Conservation (phyloP, 768 basidiomycete genomes). For the Inosperma sp. region DNA sequence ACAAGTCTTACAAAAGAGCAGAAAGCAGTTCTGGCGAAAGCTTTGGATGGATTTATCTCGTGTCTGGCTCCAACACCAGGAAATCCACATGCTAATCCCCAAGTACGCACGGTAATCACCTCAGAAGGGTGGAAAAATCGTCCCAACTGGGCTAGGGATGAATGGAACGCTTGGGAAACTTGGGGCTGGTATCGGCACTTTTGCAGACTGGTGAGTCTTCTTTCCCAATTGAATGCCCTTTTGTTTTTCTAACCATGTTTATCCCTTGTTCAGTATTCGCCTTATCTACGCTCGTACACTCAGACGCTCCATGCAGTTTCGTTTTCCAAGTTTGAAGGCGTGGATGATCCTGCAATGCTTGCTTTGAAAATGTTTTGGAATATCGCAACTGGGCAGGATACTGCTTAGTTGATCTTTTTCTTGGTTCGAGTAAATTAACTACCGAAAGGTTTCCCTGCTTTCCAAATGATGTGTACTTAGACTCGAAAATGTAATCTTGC, state of each 20-base stretch:
- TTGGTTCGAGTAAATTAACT: background rate
- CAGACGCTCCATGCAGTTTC: slow-evolving; percentile 68
- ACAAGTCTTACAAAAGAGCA: slow-evolving; percentile 72
- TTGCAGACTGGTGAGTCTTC: slow-evolving; percentile 62
- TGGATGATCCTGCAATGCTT: slow-evolving; percentile 50
- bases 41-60: slow-evolving; percentile 71
- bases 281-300: slow-evolving; percentile 70
- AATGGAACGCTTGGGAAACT: slow-evolving; percentile 83
- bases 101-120: slow-evolving; percentile 53
- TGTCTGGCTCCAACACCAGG: slow-evolving; percentile 47
- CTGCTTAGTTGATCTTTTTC: slow-evolving; percentile 2
- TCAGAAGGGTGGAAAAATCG: slow-evolving; percentile 70
- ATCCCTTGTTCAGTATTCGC: slow-evolving; percentile 54
- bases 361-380: slow-evolving; percentile 69
- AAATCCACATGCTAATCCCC: slow-evolving; percentile 44
- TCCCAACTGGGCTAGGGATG: slow-evolving; percentile 60
- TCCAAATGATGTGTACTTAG: no score
- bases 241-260: slow-evolving; percentile 4
- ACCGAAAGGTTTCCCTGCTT: no score
- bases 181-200: slow-evolving; percentile 93
- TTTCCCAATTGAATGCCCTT: background rate
- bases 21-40: slow-evolving; percentile 63
- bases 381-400: slow-evolving; percentile 59
- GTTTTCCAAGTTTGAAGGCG: slow-evolving; percentile 57
- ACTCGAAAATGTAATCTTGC: no score